Evolutionary conservation across 352 stramenopile genomes (phyloP), one percentile per base, ranked within the genome.

Genomic region (Globisporangium ultimum): DNA sequence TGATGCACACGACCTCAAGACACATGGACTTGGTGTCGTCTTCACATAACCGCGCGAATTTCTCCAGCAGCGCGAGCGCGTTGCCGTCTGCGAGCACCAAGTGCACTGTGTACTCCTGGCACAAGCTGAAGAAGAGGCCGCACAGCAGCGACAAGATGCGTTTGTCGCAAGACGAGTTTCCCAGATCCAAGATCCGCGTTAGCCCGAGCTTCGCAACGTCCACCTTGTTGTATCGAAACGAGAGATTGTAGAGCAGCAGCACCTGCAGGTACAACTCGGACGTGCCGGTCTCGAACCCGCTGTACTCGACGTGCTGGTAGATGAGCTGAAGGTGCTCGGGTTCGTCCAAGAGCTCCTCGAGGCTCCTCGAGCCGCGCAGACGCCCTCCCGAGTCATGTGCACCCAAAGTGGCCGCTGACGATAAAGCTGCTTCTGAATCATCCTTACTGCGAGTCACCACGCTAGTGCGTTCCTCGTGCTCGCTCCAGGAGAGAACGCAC

Each of bases 201-300:
- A 71, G 57, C 0, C 67, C 69, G 0, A 80, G 55, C 17, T 28
- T 63, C 21, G 79, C 74, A 18, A 89, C 69, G 20, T 89, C 76
- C 0, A 68, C 38, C 24, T 85, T 83, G 54, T 66, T 76, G 68
- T 84, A 89, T 7, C 74, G 68, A 46, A 91, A 88, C 17, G 77
- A 87, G 40, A 91, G 66, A 58, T 91, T 91, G 72, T 89, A 88
- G 11, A 91, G 56, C 13, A 91, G 66, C n/a, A 84, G 61, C 42
- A 80, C 72, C 53, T 91, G 82, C 32, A 91, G 52, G n/a, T 74
- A 79, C 21, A 81, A 61, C 54, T 89, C 78, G 15, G 67, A 24
- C 22, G 67, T 78, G 36, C 83, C 64, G 7, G 53, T 36, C 12
- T 70, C 54, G 53, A 88, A 86, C 7, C 34, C 53, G 2, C 58